Conservation (phyloP, 345 rosid species). For the Syzygium aqueum region DNA sequence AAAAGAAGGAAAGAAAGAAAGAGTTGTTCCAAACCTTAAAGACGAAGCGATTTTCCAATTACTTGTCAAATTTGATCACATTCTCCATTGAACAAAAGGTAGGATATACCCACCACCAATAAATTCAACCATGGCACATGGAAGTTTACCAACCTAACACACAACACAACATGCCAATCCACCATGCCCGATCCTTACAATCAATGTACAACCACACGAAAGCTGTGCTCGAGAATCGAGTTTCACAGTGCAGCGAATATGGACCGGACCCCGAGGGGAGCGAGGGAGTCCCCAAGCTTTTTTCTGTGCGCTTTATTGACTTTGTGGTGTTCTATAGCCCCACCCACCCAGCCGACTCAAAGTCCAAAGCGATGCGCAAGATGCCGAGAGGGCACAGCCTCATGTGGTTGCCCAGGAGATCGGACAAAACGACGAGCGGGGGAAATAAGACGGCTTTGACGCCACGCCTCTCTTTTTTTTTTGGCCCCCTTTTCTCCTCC, state of each 20-base stretch:
- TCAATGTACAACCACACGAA: neutral
- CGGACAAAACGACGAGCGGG: neutral
- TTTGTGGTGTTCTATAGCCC: too few species aligned
- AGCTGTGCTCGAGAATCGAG: neutral
- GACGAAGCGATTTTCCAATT: neutral
- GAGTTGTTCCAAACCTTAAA: neutral
- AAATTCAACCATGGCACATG: neutral
- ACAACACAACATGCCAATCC: neutral
- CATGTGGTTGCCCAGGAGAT: neutral
- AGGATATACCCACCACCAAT: neutral
- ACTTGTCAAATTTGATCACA: neutral
- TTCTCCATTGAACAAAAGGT: neutral
- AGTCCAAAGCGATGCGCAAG: neutral
- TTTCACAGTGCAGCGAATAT: neutral
- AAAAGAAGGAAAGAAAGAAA: neutral
- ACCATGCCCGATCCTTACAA: neutral
- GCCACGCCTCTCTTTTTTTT: neutral
- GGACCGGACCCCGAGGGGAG: neutral
- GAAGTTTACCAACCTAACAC: neutral
- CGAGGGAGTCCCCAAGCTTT: neutral
- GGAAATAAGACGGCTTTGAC: neutral
- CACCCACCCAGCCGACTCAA: neutral
- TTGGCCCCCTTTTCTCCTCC: neutral
- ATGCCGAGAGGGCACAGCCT: neutral
- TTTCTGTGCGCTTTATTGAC: neutral